Evolutionary conservation across 805 yeast genomes (phyloP).

Genomic region (Candida vartiovaarae): DNA sequence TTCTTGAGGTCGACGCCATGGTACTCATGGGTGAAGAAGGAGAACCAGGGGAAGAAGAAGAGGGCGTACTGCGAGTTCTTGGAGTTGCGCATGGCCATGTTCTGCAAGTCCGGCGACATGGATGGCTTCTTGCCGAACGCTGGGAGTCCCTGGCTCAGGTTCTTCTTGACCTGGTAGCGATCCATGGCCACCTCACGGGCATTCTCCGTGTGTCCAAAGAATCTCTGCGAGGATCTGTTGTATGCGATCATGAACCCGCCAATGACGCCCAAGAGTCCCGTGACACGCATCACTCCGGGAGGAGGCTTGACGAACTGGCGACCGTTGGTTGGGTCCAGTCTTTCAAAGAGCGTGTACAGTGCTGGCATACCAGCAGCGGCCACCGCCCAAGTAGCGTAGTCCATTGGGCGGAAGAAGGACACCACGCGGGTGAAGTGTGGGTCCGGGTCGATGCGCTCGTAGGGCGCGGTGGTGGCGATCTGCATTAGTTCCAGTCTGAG

Average conservation of each 20-base stretch:
- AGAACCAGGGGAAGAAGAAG: conserved; percentile 74
- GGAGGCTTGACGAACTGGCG: conserved; percentile 43
- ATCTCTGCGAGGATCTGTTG: conserved; percentile 58
- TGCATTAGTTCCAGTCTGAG: neutral
- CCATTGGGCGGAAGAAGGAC: conserved; percentile 62
- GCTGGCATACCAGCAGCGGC: conserved; percentile 45
- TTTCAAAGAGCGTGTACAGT: conserved; percentile 36
- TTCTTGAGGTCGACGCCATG: conserved; percentile 69
- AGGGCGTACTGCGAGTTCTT: conserved; percentile 57
- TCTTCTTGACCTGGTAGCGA: conserved; percentile 63
- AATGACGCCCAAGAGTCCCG: conserved; percentile 52
- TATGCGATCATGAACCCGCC: conserved; percentile 76
- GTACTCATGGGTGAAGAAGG: conserved; percentile 70
- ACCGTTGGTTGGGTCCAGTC: conserved; percentile 41
- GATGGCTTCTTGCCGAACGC: conserved; percentile 58
- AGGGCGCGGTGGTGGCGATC: conserved; percentile 7
- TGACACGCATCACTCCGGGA: conserved; percentile 48
- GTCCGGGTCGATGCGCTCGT: conserved; percentile 62
- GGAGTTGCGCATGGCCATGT: conserved; percentile 70
- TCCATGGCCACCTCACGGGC: conserved; percentile 62
- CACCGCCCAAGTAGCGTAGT: conserved; percentile 45
- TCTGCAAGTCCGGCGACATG: conserved; percentile 64
- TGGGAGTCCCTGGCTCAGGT: conserved; percentile 54
- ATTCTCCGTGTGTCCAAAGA: conserved; percentile 75
- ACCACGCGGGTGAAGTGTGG: conserved; percentile 72